Evolutionary conservation across 208 protist species (phyloP).

Genomic region (Wallacemonas rigidus): DNA sequence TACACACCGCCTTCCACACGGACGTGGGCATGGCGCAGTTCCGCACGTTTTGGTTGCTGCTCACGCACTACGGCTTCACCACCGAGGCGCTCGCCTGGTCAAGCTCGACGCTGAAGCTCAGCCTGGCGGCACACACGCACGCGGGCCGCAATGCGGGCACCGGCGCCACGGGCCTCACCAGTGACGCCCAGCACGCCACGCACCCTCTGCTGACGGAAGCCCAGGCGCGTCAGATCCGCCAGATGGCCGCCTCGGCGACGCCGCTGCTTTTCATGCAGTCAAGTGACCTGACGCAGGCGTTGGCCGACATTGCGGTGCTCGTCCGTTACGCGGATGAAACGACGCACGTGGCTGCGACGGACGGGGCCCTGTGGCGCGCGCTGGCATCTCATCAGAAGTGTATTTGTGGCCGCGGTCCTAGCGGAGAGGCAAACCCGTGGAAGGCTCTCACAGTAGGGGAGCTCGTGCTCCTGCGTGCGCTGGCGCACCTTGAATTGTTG

Average conservation of each 20-base stretch:
- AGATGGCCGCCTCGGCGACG: conserved; percentile 58
- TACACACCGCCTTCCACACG: conserved; percentile 15
- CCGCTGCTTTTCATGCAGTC: conserved; percentile 84
- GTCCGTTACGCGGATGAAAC: conserved; percentile 37
- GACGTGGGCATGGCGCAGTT: conserved; percentile 43
- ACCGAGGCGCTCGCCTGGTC: conserved; percentile 39
- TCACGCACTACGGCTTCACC: conserved; percentile 78
- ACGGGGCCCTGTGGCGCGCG: conserved; percentile 27
- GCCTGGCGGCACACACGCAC: background rate
- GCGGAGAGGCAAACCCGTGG: conserved; percentile 19
- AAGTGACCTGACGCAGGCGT: conserved; percentile 70
- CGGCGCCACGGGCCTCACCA: no score
- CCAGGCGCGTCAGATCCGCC: conserved; percentile 53
- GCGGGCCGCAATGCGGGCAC: no score
- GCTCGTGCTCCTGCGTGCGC: conserved; percentile 62
- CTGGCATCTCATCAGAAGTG: conserved; percentile 24
- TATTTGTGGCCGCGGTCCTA: conserved; percentile 22
- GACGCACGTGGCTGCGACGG: conserved; percentile 29
- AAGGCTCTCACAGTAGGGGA: conserved; percentile 60
- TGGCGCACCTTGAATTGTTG: conserved; percentile 75
- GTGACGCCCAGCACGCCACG: background rate
- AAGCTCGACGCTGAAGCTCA: conserved; percentile 4
- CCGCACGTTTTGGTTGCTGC: conserved; percentile 80
- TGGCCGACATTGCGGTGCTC: conserved; percentile 70
- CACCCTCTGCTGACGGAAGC: conserved; percentile 26